phyloP scores from a whole-genome alignment of 129 eudicot species.

The carrot (Daucus carota) region DH1_v3.0 NC_030384.2:39618001-39618500 shows the following conservation, averaged over 20 bases:
- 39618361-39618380: not conserved
- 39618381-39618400: not conserved
- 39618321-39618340: not conserved
- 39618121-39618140: conserved; percentile 21
- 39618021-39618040: not conserved
- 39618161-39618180: not conserved
- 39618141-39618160: conserved; percentile 14
- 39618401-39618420: conserved; percentile 11
- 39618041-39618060: not conserved
- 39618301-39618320: conserved; percentile 1
- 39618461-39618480: not conserved
- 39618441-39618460: not conserved
- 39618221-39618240: not conserved
- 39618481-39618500: conserved; percentile 12
- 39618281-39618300: not conserved
- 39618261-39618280: not conserved
- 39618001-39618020: not conserved
- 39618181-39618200: not conserved
- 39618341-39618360: not conserved
- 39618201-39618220: not conserved
- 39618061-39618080: conserved; percentile 22
- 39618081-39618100: conserved; percentile 39
- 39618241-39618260: not conserved
- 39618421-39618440: not conserved
- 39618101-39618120: conserved; percentile 53